A percentile compares a stretch with the other conserved stretches of the same genome.
Conservation (phyloP, 345 rosid species). For the Nephelium lappaceum region DNA sequence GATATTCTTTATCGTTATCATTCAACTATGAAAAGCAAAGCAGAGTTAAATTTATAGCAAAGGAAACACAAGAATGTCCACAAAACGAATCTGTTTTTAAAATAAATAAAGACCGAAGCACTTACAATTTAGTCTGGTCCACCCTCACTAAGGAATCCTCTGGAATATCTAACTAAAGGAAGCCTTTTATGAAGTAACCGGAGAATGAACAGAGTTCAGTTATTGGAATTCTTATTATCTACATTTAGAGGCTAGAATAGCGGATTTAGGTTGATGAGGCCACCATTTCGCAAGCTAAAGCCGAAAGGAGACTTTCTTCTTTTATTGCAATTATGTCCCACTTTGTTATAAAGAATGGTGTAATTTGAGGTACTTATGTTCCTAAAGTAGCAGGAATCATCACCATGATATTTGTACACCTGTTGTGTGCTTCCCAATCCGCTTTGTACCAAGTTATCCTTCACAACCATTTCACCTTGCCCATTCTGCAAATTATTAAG, state of each 20-base stretch:
- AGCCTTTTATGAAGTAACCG: background rate
- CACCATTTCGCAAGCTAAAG: constrained; percentile 13
- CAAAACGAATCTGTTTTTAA: background rate
- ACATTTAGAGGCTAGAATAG: constrained; percentile 20
- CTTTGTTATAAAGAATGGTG: constrained; percentile 53
- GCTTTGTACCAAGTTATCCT: constrained; percentile 49
- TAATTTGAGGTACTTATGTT: constrained; percentile 76
- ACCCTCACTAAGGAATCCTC: constrained; percentile 10
- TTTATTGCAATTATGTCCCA: constrained; percentile 34
- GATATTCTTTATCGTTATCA: background rate
- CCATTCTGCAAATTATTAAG: constrained; percentile 66
- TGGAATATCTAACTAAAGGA: background rate
- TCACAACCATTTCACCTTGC: constrained; percentile 50
- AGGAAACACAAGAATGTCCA: background rate
- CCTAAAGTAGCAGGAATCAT: constrained; percentile 61
- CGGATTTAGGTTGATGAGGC: constrained; percentile 22
- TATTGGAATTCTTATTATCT: constrained; percentile 1
- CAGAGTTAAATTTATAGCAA: background rate
- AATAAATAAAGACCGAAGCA: background rate
- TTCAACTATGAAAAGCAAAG: constrained; percentile 1
- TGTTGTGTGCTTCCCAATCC: constrained; percentile 62
- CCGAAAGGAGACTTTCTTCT: constrained; percentile 9
- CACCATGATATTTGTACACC: constrained; percentile 54
- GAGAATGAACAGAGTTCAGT: background rate
- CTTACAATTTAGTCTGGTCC: constrained; percentile 19